Base-by-base conservation (phyloP, 2,329 filamentous ascomycete species). In the Chrysoporthe deuterocubensis region DNA sequence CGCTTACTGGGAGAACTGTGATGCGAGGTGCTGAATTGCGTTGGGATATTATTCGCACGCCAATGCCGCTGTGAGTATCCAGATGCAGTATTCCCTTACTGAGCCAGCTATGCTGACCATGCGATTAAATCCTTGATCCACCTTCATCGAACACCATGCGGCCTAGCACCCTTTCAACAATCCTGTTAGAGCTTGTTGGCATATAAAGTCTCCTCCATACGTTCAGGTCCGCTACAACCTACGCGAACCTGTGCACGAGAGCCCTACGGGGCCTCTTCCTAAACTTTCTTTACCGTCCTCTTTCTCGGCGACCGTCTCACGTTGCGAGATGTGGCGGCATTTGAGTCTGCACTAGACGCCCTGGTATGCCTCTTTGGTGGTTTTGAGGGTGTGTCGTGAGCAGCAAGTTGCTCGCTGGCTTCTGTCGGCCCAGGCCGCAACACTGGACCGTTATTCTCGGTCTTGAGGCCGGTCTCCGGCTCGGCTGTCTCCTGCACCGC, bases 281-380 rank as follows among this genome's bases (percentile, higher is more conserved):
- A 54, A 21, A n/a, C 21, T 14, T 43, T 21, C 43, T 63, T 65
- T 26, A 42, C 56, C 11, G 63, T 54, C 59, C 59, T 68, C 44
- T 70, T 70, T 54, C 66, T 52, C n/a, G 68, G 68, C 18, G 66
- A 70, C 37, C 68, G 68, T 42, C 68, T 68, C 44, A 70, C 40
- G 59, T 59, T 70, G 16, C 68, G 66, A 26, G 68, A 66, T 44
- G 68, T 70, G 44, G 21, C 63, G 42, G 68, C 66, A 21, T 70
- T 48, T 4, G 68, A 67, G n/a, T 70, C 68, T 18, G 66, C 68
- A 63, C 68, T 70, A 3, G 62, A 68, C 5, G 65, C 59, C 13
- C 68, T 59, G 32, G 44, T 44, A 26, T 42, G 37, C 54, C 63
- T 65, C 56, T 40, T 68, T 13, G 68, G n/a, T 8, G 66, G 18